phyloP scores from a whole-genome alignment of 2,329 filamentous ascomycete genomes.

The Fusarium kyushuense region DNA sequence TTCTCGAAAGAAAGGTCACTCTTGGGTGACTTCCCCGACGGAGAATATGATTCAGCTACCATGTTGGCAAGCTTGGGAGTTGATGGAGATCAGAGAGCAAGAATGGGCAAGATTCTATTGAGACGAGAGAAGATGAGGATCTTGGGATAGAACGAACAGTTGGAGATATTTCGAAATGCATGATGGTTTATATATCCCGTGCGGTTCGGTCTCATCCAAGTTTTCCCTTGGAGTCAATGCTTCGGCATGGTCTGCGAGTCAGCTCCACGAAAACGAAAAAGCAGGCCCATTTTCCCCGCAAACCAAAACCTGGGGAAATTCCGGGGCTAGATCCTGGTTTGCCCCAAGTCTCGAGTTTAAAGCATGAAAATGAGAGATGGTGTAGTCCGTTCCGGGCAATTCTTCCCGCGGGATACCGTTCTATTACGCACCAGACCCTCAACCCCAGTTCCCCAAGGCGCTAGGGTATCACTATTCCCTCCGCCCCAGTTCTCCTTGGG shows the following conservation, averaged over 20 bases:
- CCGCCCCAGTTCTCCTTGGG: too few relatives aligned
- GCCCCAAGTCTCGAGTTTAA: too few relatives aligned
- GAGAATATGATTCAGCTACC: neutral
- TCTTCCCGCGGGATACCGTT: constrained; percentile 4
- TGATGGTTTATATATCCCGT: neutral
- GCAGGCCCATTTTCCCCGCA: neutral
- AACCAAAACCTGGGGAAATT: neutral
- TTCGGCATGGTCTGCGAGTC: neutral
- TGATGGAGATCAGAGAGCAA: neutral
- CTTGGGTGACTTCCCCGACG: neutral
- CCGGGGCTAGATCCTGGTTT: neutral
- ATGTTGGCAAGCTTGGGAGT: neutral
- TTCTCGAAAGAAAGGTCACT: neutral
- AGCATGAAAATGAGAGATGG: too few relatives aligned
- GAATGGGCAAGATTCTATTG: neutral
- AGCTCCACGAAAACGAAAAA: too few relatives aligned
- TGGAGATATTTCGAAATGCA: neutral
- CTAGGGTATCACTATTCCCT: neutral
- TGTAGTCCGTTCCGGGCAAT: neutral
- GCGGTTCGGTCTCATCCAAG: neutral
- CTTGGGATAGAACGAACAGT: neutral
- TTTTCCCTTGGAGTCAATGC: neutral
- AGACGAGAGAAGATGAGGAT: neutral
- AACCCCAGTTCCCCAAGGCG: neutral
- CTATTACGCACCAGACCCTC: neutral